A percentile compares a stretch with the other conserved stretches of the same genome.
Evolutionary conservation across 1,284 basidiomycete species (phyloP).

Genomic region (Moesziomyces aphidis): DNA sequence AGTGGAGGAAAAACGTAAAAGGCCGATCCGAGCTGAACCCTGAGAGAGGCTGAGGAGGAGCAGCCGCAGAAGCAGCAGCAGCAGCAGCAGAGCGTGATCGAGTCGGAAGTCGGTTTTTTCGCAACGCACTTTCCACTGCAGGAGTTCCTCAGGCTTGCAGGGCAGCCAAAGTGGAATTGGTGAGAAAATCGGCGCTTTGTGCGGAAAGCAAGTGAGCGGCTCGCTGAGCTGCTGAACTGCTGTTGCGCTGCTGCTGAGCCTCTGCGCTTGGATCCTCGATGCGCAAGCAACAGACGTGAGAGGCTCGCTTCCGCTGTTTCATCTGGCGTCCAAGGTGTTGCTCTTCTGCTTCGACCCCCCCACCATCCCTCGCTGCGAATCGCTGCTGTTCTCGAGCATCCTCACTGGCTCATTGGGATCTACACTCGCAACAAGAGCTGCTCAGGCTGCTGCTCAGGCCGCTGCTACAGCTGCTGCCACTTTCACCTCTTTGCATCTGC

Average conservation of each 20-base stretch:
- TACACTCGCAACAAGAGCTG: neutral
- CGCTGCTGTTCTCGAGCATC: neutral
- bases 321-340: neutral
- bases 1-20: too few species aligned
- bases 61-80: neutral
- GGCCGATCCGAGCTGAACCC: neutral
- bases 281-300: too few species aligned
- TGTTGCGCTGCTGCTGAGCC: too few species aligned
- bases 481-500: neutral
- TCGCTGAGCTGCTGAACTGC: too few species aligned
- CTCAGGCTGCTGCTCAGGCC: neutral
- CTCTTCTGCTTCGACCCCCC: neutral
- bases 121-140: neutral
- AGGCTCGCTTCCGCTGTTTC: neutral
- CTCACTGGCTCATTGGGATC: neutral
- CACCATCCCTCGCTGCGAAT: neutral
- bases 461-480: neutral
- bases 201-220: too few species aligned
- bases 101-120: conserved; percentile 39
- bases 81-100: conserved; percentile 22
- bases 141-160: too few species aligned
- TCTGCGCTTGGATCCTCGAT: too few species aligned
- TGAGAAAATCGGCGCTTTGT: neutral
- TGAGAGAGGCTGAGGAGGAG: neutral
- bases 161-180: neutral